These are phyloP conservation scores for Tulasnella sp. DNA, from an alignment of 768 basidiomycete species.

Conservation along the genomic window DNA sequence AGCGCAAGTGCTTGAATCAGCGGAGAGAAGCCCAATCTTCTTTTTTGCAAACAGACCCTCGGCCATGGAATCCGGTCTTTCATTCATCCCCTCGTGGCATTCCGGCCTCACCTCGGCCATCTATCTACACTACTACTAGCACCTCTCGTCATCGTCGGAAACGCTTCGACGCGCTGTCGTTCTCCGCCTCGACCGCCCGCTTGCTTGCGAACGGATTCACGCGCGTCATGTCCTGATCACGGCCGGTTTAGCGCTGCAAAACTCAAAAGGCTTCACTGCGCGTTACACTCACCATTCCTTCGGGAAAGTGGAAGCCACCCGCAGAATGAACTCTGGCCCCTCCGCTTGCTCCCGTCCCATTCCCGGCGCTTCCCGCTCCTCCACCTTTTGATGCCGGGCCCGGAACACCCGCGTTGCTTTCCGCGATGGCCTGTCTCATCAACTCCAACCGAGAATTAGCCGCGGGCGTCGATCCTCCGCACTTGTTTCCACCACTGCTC, in stretches of 20 bases:
- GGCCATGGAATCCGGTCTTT: slow-evolving; percentile 10
- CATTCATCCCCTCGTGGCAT: slow-evolving; percentile 6
- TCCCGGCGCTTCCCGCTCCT: not conserved
- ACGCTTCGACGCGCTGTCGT: not conserved
- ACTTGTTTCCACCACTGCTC: not conserved
- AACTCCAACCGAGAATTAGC: slow-evolving; percentile 9
- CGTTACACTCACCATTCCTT: not conserved
- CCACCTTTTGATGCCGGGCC: not conserved
- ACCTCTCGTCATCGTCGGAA: not conserved
- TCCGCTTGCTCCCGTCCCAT: slow-evolving; percentile 4
- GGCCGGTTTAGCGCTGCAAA: not conserved
- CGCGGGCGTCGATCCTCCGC: not conserved
- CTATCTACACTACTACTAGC: not conserved
- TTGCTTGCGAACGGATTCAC: not conserved
- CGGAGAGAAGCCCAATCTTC: not conserved
- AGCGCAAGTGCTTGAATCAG: not conserved
- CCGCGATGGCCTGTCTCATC: not conserved
- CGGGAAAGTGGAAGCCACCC: slow-evolving; percentile 11
- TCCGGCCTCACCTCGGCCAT: not conserved
- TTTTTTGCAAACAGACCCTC: not conserved
- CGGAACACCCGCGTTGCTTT: slow-evolving; percentile 1
- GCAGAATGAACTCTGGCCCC: slow-evolving; percentile 2
- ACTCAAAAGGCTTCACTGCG: not conserved
- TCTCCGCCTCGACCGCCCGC: not conserved
- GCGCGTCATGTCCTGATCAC: too few species aligned